Evolutionary conservation across 768 basidiomycete genomes (phyloP).

Genomic region (Phlegmacium glaucopus): DNA sequence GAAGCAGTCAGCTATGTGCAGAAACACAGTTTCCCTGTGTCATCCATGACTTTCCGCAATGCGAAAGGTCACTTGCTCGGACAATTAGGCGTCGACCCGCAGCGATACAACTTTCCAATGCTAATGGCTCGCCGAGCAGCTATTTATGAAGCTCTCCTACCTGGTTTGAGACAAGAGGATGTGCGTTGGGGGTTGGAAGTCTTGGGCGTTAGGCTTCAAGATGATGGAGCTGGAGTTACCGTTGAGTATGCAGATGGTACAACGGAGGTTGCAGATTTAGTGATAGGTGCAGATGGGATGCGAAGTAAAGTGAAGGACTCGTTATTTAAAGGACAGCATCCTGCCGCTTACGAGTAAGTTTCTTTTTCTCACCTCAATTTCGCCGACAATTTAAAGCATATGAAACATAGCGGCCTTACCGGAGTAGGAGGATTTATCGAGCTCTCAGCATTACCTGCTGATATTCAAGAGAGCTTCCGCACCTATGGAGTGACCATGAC

Average conservation of each 20-base stretch:
- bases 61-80: conserved; percentile 34
- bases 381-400: background rate
- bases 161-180: conserved; percentile 23
- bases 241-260: conserved; percentile 29
- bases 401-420: conserved; percentile 31
- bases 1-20: conserved; percentile 29
- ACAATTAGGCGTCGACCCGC: conserved; percentile 21
- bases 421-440: conserved; percentile 38
- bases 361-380: background rate
- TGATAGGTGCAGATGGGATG: conserved; percentile 40
- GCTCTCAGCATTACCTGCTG: conserved; percentile 21
- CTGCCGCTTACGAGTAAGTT: conserved; percentile 17
- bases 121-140: conserved; percentile 30
- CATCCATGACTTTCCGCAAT: conserved; percentile 28
- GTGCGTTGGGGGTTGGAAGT: conserved; percentile 30
- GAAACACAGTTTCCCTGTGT: conserved; percentile 20
- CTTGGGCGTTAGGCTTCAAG: conserved; percentile 3
- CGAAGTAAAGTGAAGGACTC: conserved; percentile 32
- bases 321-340: conserved; percentile 23
- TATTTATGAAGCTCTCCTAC: conserved; percentile 32
- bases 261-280: conserved; percentile 30
- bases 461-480: conserved; percentile 23
- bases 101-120: conserved; percentile 29
- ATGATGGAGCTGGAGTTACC: conserved; percentile 16
- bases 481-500: conserved; percentile 33